phyloP scores from a whole-genome alignment of 495 filamentous ascomycete species.

The Tuber brumale region DNA sequence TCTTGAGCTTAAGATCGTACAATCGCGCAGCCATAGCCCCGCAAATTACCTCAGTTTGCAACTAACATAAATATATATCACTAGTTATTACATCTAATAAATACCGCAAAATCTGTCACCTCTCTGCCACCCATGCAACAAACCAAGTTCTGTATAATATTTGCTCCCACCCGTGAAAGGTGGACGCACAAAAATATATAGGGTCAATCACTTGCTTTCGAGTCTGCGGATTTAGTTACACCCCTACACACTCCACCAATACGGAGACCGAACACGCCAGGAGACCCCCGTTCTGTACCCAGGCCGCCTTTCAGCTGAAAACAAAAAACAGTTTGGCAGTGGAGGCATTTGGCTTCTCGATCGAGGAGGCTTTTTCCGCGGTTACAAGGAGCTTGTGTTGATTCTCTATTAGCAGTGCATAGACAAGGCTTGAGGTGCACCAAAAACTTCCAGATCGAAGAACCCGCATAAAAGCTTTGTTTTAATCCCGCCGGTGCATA shows the following conservation, averaged over 20 bases:
- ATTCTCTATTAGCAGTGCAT: too few species aligned
- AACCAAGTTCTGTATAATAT: background rate
- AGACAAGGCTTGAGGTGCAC: too few species aligned
- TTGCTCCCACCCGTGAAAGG: background rate
- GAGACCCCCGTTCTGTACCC: background rate
- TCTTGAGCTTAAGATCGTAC: background rate
- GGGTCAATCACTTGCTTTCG: background rate
- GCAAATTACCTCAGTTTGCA: background rate
- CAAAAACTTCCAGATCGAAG: background rate
- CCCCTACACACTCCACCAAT: background rate
- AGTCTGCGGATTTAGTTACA: background rate
- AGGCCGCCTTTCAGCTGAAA: too few species aligned
- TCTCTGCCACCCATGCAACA: background rate
- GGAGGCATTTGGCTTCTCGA: background rate
- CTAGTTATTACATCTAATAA: background rate
- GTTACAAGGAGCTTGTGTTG: too few species aligned
- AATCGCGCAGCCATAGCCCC: background rate
- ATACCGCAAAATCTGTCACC: background rate
- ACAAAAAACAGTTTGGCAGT: background rate
- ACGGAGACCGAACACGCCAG: too few species aligned
- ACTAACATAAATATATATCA: background rate
- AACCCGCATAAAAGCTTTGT: background rate
- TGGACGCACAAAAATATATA: background rate
- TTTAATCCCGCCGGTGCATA: accelerated
- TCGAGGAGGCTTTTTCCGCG: background rate